Evolutionary conservation across 257 asterid genomes (phyloP), one percentile per base, ranked within the genome.

Genomic region (Verbena officinalis): DNA sequence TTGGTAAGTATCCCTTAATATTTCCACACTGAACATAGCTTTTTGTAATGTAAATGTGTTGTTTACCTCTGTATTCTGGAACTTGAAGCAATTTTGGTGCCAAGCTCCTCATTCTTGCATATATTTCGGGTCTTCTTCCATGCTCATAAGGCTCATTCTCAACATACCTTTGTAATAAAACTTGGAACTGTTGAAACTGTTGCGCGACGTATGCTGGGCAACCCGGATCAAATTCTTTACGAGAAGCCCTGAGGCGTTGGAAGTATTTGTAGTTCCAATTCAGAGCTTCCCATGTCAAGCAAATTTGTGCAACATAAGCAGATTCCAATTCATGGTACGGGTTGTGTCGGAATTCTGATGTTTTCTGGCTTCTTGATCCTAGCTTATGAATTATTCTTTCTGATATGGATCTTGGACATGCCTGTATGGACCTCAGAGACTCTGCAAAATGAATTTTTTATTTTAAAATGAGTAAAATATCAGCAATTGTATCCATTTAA

Each of bases 251-350:
- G 4, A 89, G 72, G 7, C 87, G 79, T 59, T 80, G 91, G 56
- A 91, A 89, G 63, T 86, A 83, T 63, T 81, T 89, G 67, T 84
- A 91, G 24, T 91, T 91, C 96, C 96, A 91, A 73, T 81, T 89
- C 23, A 91, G 75, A 33, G 95, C 98, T 78, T 91, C 98, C 98
- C 96, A 91, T 21, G 98, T 85, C 40, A 84, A 59, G 62, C 96
- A 89, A 24, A 91, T 85, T 60, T 91, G 98, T 31, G 96, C 98
- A 4, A 91, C 96, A 53, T 91, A 91, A 5, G 98, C 91, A 12
- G 80, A 80, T 65, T 91, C 98, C 15, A 91, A 72, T 49, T 86
- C 96, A 1, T 81, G 89, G 59, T 89, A 86, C 0, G 96, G 92
- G 56, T 89, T 86, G 59, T 67, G 80, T 0, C 71, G 64, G 54